These are phyloP conservation scores for Hordeum pubiflorum DNA, from an alignment of 202 grass and related monocot genomes.

Conservation along the genomic window DNA sequence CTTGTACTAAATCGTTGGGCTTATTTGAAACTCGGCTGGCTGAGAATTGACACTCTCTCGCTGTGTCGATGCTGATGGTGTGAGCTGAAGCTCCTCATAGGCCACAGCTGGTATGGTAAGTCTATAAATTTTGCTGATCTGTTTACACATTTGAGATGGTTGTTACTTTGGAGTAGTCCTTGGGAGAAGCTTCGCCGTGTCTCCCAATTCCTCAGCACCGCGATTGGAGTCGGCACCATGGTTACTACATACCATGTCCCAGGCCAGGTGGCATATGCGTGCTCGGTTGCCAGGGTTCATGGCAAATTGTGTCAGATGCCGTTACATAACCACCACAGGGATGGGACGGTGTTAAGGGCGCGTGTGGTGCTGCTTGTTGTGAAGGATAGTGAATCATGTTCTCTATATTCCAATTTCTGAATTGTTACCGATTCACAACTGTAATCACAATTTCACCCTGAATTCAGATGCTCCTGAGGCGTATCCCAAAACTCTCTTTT, in stretches of 20 bases:
- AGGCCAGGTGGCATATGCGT: no score
- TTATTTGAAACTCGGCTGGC: not conserved
- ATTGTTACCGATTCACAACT: not conserved
- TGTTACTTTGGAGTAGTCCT: not conserved
- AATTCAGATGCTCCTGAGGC: not conserved
- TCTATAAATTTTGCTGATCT: not conserved
- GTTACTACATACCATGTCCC: no score
- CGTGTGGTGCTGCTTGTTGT: not conserved
- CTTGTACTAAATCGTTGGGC: not conserved
- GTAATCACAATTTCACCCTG: not conserved
- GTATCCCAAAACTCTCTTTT: not conserved
- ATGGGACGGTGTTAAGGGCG: conserved; percentile 22
- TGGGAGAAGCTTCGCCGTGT: no score
- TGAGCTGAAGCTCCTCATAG: not conserved
- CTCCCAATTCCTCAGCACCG: no score
- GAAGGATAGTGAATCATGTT: not conserved
- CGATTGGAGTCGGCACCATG: no score
- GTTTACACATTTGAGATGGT: not conserved
- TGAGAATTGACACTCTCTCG: not conserved
- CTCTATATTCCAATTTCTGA: not conserved
- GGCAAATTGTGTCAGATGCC: not conserved
- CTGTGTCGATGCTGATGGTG: not conserved
- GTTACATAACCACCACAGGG: conserved; percentile 31
- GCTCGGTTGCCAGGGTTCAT: not conserved
- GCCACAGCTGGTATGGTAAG: not conserved